Evolutionary conservation across 2,329 filamentous ascomycete species (phyloP).

Genomic region (Berkeleyomyces rouxiae): DNA sequence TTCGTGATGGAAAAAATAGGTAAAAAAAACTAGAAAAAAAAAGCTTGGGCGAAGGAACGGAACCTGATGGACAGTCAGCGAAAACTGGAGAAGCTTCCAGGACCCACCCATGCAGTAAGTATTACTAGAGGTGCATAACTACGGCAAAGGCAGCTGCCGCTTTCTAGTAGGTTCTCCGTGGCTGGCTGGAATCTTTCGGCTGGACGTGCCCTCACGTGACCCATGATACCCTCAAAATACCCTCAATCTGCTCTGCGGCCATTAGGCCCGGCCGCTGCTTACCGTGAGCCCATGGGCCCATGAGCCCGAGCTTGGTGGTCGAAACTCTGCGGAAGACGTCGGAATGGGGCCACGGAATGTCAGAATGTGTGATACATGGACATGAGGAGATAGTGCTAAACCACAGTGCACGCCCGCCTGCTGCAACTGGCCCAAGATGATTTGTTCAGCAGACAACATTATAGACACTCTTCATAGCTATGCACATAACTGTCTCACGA

Average conservation of each 20-base stretch:
- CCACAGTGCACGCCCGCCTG: too few relatives aligned
- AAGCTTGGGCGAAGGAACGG: slow-evolving; percentile 1
- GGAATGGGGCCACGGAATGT: background rate
- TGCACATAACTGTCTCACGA: too few relatives aligned
- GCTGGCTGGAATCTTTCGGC: background rate
- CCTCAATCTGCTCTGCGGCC: too few relatives aligned
- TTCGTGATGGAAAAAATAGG: background rate
- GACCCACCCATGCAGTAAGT: background rate
- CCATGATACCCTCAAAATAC: background rate
- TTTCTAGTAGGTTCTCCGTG: background rate
- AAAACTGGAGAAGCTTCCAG: slow-evolving; percentile 16
- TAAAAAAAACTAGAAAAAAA: slow-evolving; percentile 8
- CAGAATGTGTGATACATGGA: too few relatives aligned
- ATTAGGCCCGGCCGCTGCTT: background rate
- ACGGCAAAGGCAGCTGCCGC: background rate
- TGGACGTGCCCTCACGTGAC: background rate
- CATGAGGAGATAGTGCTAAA: too few relatives aligned
- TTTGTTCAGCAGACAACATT: background rate
- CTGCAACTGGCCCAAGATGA: too few relatives aligned
- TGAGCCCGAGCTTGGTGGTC: background rate
- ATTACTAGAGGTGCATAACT: background rate
- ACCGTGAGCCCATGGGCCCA: background rate
- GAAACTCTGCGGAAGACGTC: background rate
- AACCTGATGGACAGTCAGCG: slow-evolving; percentile 4
- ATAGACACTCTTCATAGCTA: background rate